These are phyloP conservation scores for Erucastrum elatum DNA, from an alignment of 345 rosid genomes.

Conservation along the genomic window DNA sequence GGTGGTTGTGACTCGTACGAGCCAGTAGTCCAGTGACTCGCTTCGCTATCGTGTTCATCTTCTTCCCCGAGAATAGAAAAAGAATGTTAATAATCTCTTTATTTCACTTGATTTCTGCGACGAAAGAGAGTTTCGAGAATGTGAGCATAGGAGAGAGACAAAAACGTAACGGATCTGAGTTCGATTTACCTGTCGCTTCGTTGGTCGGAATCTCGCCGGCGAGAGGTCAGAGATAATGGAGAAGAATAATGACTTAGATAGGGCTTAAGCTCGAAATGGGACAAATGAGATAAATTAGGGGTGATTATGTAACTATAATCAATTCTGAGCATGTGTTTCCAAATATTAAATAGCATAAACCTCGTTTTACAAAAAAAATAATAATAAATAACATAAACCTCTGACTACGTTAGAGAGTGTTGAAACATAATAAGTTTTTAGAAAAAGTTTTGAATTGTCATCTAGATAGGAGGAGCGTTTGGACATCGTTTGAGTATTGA, in stretches of 20 bases:
- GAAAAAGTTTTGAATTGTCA: no score
- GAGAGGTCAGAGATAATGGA: not conserved
- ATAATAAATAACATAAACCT: not conserved
- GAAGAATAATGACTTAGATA: not conserved
- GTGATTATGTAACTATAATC: not conserved
- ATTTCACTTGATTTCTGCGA: not conserved
- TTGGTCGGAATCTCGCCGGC: constrained; percentile 25
- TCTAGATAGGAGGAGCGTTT: no score
- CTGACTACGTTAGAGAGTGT: not conserved
- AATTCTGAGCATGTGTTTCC: not conserved
- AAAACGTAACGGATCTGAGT: not conserved
- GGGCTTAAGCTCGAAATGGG: not conserved
- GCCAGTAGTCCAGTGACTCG: constrained; percentile 36
- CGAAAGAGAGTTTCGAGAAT: not conserved
- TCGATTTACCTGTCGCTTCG: constrained; percentile 12
- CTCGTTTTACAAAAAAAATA: no score
- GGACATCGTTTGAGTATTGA: no score
- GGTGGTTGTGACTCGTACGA: constrained; percentile 36
- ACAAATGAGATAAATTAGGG: not conserved
- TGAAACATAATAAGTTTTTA: not conserved
- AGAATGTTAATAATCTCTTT: not conserved
- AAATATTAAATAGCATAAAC: not conserved
- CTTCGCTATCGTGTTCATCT: constrained; percentile 40
- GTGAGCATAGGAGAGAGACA: not conserved
- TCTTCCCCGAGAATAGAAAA: not conserved